phyloP scores from a whole-genome alignment of 768 basidiomycete genomes.

The Tephrocybe sp. region DNA sequence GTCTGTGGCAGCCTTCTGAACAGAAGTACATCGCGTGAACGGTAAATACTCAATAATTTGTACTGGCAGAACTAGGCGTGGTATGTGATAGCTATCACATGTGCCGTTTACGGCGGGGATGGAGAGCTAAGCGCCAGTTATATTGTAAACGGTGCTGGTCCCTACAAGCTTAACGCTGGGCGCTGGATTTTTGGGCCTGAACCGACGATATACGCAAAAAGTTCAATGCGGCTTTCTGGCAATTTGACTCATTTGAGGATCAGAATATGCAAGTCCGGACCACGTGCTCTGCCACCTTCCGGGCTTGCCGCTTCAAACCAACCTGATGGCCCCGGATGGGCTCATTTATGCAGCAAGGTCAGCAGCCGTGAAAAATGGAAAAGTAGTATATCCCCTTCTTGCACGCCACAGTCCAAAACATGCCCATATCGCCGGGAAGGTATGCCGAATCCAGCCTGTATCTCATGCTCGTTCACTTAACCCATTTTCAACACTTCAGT shows the following conservation, averaged over 20 bases:
- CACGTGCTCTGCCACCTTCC: conserved; percentile 10
- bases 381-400: conserved; percentile 14
- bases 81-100: not conserved
- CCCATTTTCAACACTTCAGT: not conserved
- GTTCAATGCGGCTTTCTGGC: not conserved
- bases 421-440: not conserved
- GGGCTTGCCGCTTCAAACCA: conserved; percentile 16
- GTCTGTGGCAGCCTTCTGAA: not conserved
- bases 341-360: conserved; percentile 10
- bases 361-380: conserved; percentile 29
- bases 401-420: conserved; percentile 18
- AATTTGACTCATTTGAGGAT: not conserved
- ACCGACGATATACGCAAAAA: not conserved
- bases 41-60: not conserved
- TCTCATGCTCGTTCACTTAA: not conserved
- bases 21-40: not conserved
- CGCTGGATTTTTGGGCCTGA: not conserved
- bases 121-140: not conserved
- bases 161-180: not conserved
- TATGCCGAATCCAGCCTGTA: not conserved
- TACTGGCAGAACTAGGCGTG: not conserved
- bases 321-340: conserved; percentile 15
- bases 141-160: not conserved
- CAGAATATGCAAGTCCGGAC: conserved; percentile 10
- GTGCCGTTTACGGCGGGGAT: not conserved